Evolutionary conservation across 805 yeast genomes (phyloP).

Genomic region (Candida odintsovae): DNA sequence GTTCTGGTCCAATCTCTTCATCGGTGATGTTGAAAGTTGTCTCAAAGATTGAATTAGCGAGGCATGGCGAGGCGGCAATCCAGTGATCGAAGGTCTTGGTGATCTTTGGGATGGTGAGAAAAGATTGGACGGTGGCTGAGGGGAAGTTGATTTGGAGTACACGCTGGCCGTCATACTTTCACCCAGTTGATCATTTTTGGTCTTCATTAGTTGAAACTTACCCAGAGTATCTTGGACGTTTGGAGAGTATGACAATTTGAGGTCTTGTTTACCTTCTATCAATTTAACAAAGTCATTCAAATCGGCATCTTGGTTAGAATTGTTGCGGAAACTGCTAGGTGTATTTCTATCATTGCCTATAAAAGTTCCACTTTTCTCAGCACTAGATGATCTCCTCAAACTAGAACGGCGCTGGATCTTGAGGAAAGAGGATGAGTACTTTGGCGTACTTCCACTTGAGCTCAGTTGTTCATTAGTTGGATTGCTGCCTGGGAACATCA

Average conservation of each 20-base stretch:
- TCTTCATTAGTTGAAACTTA: conserved; percentile 45
- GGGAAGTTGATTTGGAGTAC: conserved; percentile 21
- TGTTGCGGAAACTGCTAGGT: conserved; percentile 17
- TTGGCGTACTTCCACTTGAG: conserved; percentile 43
- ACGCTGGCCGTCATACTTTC: conserved; percentile 52
- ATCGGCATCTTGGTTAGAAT: conserved; percentile 33
- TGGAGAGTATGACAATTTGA: conserved; percentile 28
- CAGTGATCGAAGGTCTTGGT: conserved; percentile 1
- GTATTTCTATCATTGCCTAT: conserved; percentile 26
- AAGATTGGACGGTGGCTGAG: conserved; percentile 10
- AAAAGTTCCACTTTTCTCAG: conserved; percentile 21
- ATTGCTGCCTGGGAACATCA: conserved; percentile 16
- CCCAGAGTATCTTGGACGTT: conserved; percentile 41
- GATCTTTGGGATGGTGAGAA: conserved; percentile 4
- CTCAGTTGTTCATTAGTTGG: conserved; percentile 23
- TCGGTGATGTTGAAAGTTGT: conserved; percentile 28
- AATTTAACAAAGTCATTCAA: conserved; percentile 65
- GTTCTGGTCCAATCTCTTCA: conserved; percentile 23
- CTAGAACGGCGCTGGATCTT: conserved; percentile 53
- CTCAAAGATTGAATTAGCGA: conserved; percentile 6
- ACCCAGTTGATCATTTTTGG: conserved; percentile 47
- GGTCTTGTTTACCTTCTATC: conserved; percentile 59
- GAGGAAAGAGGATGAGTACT: conserved; percentile 69
- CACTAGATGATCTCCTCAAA: conserved; percentile 28
- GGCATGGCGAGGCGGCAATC: conserved; percentile 2